phyloP scores from a whole-genome alignment of 129 eudicot species.

The Tagetes erecta region DNA sequence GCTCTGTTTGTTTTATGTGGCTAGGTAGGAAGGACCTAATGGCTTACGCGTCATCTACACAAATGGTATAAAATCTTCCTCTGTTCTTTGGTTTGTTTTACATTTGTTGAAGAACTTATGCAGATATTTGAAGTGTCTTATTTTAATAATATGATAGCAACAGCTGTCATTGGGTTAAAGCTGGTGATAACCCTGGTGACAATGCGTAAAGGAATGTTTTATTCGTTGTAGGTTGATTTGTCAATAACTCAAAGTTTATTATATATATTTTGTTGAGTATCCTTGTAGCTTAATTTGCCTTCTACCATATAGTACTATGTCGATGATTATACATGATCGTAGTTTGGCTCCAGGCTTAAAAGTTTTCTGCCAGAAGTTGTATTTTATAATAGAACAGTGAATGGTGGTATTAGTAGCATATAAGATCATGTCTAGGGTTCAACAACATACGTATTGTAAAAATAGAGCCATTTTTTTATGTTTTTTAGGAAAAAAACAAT shows the following conservation, averaged over 20 bases:
- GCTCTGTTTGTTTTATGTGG: slow-evolving; percentile 6
- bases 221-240: neutral
- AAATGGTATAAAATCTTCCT: slow-evolving; percentile 25
- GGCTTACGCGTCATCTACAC: slow-evolving; percentile 35
- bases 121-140: neutral
- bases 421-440: neutral
- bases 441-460: neutral
- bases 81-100: neutral
- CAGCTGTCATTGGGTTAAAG: neutral
- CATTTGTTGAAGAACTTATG: neutral
- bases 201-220: slow-evolving; percentile 6
- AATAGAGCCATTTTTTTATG: neutral
- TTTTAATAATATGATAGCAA: neutral
- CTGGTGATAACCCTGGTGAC: neutral
- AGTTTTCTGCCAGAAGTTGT: slow-evolving; percentile 1
- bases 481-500: neutral
- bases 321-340: neutral
- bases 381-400: neutral
- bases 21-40: slow-evolving; percentile 39
- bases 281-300: neutral
- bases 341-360: neutral
- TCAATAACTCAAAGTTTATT: neutral
- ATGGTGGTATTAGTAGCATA: neutral
- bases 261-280: neutral
- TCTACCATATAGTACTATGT: neutral